Evolutionary conservation across 2,329 filamentous ascomycete genomes (phyloP).

Genomic region (Pseudopithomyces maydicus): DNA sequence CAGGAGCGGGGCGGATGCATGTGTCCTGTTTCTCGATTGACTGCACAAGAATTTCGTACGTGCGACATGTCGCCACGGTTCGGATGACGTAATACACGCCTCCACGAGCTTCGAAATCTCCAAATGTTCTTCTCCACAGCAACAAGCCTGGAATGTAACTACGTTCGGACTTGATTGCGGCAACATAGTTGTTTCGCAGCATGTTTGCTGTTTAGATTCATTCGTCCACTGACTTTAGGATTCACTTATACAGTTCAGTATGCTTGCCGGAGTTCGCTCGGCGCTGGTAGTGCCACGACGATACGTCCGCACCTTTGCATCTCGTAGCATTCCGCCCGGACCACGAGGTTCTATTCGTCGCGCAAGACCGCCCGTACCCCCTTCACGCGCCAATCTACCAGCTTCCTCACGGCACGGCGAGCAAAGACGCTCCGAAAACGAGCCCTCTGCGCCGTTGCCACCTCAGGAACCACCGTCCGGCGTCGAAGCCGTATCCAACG

Average conservation of each 20-base stretch:
- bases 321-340: conserved; percentile 24
- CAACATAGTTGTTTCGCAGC: too few species aligned
- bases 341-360: conserved; percentile 30
- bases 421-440: conserved; percentile 11
- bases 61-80: background rate
- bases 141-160: too few species aligned
- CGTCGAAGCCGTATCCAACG: conserved; percentile 50
- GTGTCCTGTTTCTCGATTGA: background rate
- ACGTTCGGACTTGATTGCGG: too few species aligned
- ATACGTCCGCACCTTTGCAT: conserved; percentile 26
- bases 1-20: background rate
- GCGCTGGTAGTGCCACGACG: conserved; percentile 33
- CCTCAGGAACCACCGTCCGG: conserved; percentile 34
- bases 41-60: too few species aligned
- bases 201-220: background rate
- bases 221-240: background rate
- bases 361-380: conserved; percentile 19
- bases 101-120: background rate
- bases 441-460: conserved; percentile 6
- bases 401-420: conserved; percentile 16
- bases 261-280: conserved; percentile 34
- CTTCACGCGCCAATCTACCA: conserved; percentile 3
- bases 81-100: background rate
- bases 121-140: background rate
- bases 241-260: conserved; percentile 15